Base-by-base conservation (phyloP, 495 filamentous ascomycete genomes). In the Polyplosphaeria fusca region DNA sequence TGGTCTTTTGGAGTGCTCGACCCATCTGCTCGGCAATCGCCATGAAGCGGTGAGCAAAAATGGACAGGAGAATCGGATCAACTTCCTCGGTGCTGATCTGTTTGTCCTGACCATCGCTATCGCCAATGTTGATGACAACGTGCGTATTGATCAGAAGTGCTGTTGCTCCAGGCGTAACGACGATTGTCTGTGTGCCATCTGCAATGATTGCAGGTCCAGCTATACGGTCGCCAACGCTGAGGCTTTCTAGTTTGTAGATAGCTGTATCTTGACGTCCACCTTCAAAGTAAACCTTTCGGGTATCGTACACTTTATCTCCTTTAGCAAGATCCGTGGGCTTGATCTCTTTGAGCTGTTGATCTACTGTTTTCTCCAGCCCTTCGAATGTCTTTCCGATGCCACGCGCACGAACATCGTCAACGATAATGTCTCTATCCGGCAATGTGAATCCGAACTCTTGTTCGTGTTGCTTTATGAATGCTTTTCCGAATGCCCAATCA, bases 1-100 rank as follows among this genome's bases (percentile, higher is more conserved):
- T 92, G 0, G 93, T 98, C 78, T 96, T 98, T 63, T 97, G 93
- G 24, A 98, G 76, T 2, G 93, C 91, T 49, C 90, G 77, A 3
- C 93, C 93, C 92, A 96, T 97, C 69, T 96, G 92, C 72, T 98
- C 93, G 2, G 93, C 93, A 67, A 98, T 97, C 12, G 92, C 91
- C 93, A 98, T 98, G 74, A 98, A 98, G 0, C 93, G 78, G 69
- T 98, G 91, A 1, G 89, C 89, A 64, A 98, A 98, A 55, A 98
- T 94, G 68, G 85, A 94, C 4, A 98, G 81, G 72, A 94, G 86
- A 69, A 98, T 95, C 0, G 93, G 92, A 59, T 90, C 85, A 1
- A 86, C 85, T 54, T 70, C 79, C 67, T 76, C 81, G 55, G 65
- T 73, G 53, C 65, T 71, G 32, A 67, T 70, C 57, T 62, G 74